Evolutionary conservation across 2,329 filamentous ascomycete species (phyloP).

Genomic region (Periglandula ipomoeae): DNA sequence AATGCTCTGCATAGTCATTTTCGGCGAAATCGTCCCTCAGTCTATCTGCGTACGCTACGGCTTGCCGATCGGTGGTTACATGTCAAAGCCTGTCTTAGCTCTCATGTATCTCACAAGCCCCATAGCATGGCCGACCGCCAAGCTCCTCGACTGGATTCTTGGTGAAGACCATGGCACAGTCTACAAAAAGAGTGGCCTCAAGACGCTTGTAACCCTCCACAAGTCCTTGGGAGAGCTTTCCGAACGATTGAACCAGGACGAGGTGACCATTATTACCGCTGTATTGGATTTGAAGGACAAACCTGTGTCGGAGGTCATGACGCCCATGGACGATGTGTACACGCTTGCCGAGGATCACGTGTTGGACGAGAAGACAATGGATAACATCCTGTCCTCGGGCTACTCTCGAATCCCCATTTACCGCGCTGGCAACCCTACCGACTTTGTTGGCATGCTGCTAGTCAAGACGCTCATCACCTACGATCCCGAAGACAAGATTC

Average conservation of each 20-base stretch:
- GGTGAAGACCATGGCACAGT: conserved; percentile 93
- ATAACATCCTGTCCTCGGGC: conserved; percentile 82
- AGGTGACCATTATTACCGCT: conserved; percentile 97
- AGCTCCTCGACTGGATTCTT: conserved; percentile 85
- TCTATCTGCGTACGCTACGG: conserved; percentile 95
- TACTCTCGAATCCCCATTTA: conserved; percentile 96
- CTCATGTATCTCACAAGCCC: conserved; percentile 92
- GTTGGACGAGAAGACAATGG: conserved; percentile 88
- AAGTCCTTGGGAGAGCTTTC: conserved; percentile 80
- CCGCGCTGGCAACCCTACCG: conserved; percentile 68
- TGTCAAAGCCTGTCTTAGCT: conserved; percentile 75
- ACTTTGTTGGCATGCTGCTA: conserved; percentile 95
- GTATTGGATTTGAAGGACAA: conserved; percentile 96
- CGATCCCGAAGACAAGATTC: conserved; percentile 84
- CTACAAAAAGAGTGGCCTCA: conserved; percentile 96
- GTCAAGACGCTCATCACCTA: conserved; percentile 99
- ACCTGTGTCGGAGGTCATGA: conserved; percentile 92
- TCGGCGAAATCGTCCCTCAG: conserved; percentile 92
- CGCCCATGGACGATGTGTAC: conserved; percentile 95
- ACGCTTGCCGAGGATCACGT: conserved; percentile 93
- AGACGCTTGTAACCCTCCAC: conserved; percentile 91
- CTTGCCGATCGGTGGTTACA: conserved; percentile 86
- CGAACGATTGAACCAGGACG: conserved; percentile 89
- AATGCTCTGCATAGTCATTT: conserved; percentile 64
- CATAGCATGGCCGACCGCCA: conserved; percentile 88